These are phyloP conservation scores for Crithidia expoeki DNA, from an alignment of 208 protist species.

Conservation along the genomic window DNA sequence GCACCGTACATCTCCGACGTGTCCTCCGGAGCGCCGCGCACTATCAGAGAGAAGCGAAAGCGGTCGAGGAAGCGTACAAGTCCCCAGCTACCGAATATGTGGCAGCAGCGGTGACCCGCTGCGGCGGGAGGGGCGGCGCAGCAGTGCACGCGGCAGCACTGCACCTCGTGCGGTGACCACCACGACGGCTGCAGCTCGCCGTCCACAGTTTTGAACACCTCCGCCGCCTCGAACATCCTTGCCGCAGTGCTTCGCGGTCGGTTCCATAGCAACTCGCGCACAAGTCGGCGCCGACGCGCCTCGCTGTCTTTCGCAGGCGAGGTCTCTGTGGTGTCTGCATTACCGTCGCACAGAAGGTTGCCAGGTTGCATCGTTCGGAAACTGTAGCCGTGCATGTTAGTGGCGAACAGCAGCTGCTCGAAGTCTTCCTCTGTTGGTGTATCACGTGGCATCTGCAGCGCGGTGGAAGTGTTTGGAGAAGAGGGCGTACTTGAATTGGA, in stretches of 20 bases:
- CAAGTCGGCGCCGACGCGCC: slow-evolving; percentile 48
- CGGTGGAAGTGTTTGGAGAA: background rate
- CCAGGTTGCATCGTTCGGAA: background rate
- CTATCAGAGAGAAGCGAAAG: slow-evolving; percentile 56
- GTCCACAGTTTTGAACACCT: background rate
- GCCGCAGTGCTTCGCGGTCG: slow-evolving; percentile 28
- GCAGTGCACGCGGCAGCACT: slow-evolving; percentile 38
- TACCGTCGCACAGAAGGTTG: background rate
- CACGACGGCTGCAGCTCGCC: slow-evolving; percentile 7
- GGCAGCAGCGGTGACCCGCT: slow-evolving; percentile 39
- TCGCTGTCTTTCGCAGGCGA: slow-evolving; percentile 12
- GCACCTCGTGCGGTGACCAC: slow-evolving; percentile 31
- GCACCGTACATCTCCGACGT: slow-evolving; percentile 19
- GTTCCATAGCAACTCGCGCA: slow-evolving; percentile 82
- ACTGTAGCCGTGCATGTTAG: slow-evolving; percentile 8
- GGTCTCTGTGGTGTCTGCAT: too few species aligned
- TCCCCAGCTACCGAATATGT: slow-evolving; percentile 51
- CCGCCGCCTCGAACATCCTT: background rate
- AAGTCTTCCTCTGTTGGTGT: slow-evolving; percentile 7
- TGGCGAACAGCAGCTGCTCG: slow-evolving; percentile 4
- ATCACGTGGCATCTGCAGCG: background rate
- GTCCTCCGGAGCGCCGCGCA: slow-evolving; percentile 45
- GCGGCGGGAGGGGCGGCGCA: slow-evolving; percentile 25
- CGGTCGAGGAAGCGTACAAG: slow-evolving; percentile 58
- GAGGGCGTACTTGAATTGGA: too few species aligned